Evolutionary conservation across 441 rosid species (phyloP).

Genomic region (Brassica hybrid): DNA sequence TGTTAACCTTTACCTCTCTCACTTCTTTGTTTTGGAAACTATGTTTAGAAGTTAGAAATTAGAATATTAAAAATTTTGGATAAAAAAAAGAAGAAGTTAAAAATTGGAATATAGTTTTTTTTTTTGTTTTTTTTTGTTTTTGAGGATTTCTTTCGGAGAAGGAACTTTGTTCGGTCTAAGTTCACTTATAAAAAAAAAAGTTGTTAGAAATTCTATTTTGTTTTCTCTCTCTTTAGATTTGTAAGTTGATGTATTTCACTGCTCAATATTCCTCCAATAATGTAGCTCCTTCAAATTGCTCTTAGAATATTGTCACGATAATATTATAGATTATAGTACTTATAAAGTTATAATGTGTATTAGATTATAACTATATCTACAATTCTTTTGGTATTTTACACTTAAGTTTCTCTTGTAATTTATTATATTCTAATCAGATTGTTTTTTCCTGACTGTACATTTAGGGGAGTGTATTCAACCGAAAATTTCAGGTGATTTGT

Average conservation of each 20-base stretch:
- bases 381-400: background rate
- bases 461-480: too few species aligned
- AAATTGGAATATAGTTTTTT: too few species aligned
- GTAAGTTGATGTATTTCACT: constrained; percentile 20
- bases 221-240: constrained; percentile 11
- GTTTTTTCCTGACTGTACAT: background rate
- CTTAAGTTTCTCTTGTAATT: background rate
- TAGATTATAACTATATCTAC: background rate
- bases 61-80: too few species aligned
- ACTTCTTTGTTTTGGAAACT: background rate
- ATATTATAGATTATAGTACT: constrained; percentile 15
- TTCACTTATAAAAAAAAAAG: constrained; percentile 11
- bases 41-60: too few species aligned
- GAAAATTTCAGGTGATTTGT: too few species aligned
- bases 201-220: background rate
- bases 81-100: too few species aligned
- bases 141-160: background rate
- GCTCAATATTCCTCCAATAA: background rate
- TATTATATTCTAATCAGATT: background rate
- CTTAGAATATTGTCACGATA: constrained; percentile 7
- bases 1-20: constrained; percentile 34
- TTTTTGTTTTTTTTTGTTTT: too few species aligned
- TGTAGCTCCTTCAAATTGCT: constrained; percentile 12
- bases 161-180: constrained; percentile 34
- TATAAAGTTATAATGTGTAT: background rate